Evolutionary conservation across 345 rosid genomes (phyloP), one percentile per base, ranked within the genome.

Genomic region (Mercurialis annua): DNA sequence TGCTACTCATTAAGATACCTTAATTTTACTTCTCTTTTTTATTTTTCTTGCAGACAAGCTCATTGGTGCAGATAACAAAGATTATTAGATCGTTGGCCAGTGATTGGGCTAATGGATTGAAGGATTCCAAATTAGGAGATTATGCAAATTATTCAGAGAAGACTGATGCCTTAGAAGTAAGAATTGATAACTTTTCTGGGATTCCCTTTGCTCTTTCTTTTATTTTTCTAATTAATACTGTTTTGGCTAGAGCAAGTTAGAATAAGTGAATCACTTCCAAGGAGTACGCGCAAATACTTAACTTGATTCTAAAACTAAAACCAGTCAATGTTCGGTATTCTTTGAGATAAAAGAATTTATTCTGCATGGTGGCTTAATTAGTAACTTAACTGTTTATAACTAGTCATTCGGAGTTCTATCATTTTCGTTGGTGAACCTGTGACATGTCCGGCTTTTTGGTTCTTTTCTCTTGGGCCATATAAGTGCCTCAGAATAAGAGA

Each of bases 131-230:
- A 65, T 69, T 82, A 55, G 86, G 83, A 65, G 83, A 80, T 60
- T 68, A 73, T 62, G 78, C 77, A 5, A 84, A 82, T 69, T 78
- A 52, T 18, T 80, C 80, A 24, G 96, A 88, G 77, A 86, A 83
- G 81, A 81, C 72, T 70, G 93, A 92, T 68, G 96, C 98, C 64
- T 65, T 87, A 31, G 98, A 92, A 91, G 97, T 92, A 62, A 72
- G 49, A 14, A 33, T 33, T n/a, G n/a, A n/a, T n/a, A n/a, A n/a
- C n/a, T n/a, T n/a, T n/a, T n/a, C n/a, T n/a, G n/a, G 29, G 29
- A 21, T 62, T 58, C 18, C 4, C 10, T 38, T 38, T 38, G 15
- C 10, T 10, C 11, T 14, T 56, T 31, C 21, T 9, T 57, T 30
- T 56, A 16, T 1, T 5, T 57, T 33, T 57, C 2, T 34, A 4